A percentile compares a stretch with the other conserved stretches of the same genome.
Conservation (phyloP, 2,329 filamentous ascomycete genomes). For the Trichoderma lentiforme region DNA sequence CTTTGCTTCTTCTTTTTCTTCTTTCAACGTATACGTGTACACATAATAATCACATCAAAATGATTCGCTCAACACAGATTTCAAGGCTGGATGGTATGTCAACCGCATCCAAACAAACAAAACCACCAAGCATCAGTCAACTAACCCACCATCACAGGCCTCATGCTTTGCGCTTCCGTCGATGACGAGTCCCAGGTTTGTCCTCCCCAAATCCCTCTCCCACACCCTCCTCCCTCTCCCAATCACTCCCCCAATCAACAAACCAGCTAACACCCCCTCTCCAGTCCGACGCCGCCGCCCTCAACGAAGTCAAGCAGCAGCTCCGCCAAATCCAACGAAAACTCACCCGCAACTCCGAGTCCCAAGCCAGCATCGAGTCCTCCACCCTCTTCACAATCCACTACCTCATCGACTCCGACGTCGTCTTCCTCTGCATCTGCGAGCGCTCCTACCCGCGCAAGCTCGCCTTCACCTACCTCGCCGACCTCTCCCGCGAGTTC, state of each 20-base stretch:
- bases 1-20: background rate
- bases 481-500: constrained; percentile 89
- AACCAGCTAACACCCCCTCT: background rate
- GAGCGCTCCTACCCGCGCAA: constrained; percentile 94
- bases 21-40: background rate
- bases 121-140: background rate
- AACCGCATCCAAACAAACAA: background rate
- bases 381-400: constrained; percentile 78
- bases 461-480: constrained; percentile 96
- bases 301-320: constrained; percentile 85
- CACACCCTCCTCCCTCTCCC: too few relatives aligned
- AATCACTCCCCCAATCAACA: background rate
- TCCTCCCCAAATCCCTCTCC: background rate
- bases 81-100: constrained; percentile 78
- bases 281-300: constrained; percentile 60
- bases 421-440: constrained; percentile 92
- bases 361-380: constrained; percentile 88
- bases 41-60: constrained; percentile 34
- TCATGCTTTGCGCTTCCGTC: constrained; percentile 91
- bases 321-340: constrained; percentile 86
- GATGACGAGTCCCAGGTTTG: constrained; percentile 78
- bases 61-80: constrained; percentile 94
- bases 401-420: constrained; percentile 78
- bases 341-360: constrained; percentile 82
- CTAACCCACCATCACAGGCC: constrained; percentile 54